These are phyloP conservation scores for Coleophoma crateriformis DNA, from an alignment of 2,329 filamentous ascomycete species.

Conservation along the genomic window DNA sequence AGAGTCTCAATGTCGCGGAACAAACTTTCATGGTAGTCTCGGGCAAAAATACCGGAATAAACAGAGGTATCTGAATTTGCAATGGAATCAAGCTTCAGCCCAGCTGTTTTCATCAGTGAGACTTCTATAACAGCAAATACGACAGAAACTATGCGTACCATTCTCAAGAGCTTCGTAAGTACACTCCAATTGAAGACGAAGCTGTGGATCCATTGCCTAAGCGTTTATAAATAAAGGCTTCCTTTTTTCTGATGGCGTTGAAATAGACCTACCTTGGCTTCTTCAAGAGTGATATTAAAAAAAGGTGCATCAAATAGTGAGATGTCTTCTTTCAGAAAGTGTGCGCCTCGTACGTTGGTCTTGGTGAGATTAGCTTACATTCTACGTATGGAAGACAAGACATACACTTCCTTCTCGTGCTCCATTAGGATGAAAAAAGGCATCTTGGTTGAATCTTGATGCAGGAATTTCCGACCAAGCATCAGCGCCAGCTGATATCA, in stretches of 20 bases:
- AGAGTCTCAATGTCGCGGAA: background rate
- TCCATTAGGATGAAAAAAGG: background rate
- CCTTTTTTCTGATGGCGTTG: too few species aligned
- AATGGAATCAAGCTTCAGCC: background rate
- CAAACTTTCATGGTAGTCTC: conserved; percentile 2
- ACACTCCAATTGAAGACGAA: conserved; percentile 1
- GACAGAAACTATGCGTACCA: background rate
- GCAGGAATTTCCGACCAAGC: conserved; percentile 21
- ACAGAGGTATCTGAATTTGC: background rate
- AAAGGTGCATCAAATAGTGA: conserved; percentile 6
- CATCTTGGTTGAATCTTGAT: conserved; percentile 1
- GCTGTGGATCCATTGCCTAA: conserved; percentile 13
- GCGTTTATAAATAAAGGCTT: too few species aligned
- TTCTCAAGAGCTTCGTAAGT: conserved; percentile 4
- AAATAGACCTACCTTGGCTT: conserved; percentile 5
- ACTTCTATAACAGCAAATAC: background rate
- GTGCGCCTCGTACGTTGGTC: background rate
- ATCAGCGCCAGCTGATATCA: conserved; percentile 24
- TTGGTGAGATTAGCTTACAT: background rate
- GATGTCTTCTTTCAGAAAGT: conserved; percentile 8
- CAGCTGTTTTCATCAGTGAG: background rate
- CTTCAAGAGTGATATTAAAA: conserved; percentile 6
- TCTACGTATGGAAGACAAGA: background rate
- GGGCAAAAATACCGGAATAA: background rate
- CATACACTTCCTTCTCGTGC: background rate